phyloP scores from a whole-genome alignment of 2,329 filamentous ascomycete species.

The Hawksworthiomyces lignivorus region DNA sequence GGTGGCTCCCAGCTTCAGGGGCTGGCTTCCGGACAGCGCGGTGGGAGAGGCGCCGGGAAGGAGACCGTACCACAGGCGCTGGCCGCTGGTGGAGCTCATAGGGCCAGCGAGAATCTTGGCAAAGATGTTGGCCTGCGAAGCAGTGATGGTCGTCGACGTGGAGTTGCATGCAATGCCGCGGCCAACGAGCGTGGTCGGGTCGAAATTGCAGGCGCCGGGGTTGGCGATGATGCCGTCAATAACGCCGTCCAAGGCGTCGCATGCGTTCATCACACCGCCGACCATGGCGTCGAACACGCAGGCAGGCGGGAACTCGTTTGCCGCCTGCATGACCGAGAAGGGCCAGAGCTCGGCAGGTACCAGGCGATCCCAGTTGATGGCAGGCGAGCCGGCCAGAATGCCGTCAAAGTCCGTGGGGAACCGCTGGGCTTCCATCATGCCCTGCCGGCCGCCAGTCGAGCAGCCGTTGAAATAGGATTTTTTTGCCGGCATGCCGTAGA shows the following conservation, averaged over 20 bases:
- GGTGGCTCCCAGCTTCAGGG: not conserved
- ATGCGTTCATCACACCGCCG: constrained; percentile 30
- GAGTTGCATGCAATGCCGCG: constrained; percentile 14
- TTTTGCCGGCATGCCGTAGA: constrained; percentile 35
- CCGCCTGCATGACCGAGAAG: constrained; percentile 25
- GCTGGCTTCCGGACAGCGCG: not conserved
- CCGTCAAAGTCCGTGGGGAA: constrained; percentile 49
- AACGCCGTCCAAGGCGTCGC: constrained; percentile 36
- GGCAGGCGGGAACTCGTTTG: constrained; percentile 24
- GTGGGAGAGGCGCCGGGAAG: constrained; percentile 9
- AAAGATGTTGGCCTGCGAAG: constrained; percentile 9
- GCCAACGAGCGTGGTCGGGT: constrained; percentile 22
- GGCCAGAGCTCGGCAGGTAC: constrained; percentile 17
- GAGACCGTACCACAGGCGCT: constrained; percentile 14
- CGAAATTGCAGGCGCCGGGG: constrained; percentile 27
- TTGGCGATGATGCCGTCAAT: constrained; percentile 35
- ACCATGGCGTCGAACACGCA: constrained; percentile 30
- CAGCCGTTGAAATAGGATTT: constrained; percentile 50
- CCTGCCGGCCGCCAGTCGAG: constrained; percentile 48
- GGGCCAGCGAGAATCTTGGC: constrained; percentile 14
- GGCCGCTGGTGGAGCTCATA: constrained; percentile 3
- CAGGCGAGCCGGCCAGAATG: constrained; percentile 39
- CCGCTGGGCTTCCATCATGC: constrained; percentile 39
- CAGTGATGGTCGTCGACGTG: constrained; percentile 5
- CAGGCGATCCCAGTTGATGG: constrained; percentile 29